Base-by-base conservation (phyloP, 2,329 filamentous ascomycete species). In the Beauveria rudraprayagi region DNA sequence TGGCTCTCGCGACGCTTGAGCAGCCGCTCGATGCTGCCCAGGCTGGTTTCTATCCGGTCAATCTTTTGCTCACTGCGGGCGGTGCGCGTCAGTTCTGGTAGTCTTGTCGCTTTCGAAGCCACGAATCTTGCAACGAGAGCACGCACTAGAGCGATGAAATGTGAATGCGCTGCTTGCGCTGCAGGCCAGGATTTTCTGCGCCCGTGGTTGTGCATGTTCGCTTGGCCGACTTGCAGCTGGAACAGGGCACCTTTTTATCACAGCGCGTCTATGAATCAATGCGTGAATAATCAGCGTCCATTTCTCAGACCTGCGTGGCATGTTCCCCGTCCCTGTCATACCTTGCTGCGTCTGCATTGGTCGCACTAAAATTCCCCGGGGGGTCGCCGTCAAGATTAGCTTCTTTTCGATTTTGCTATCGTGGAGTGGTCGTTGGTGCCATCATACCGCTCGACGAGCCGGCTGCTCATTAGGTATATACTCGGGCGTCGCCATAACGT, bases 61-160 rank as follows among this genome's bases (percentile, higher is more conserved):
- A 81, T 83, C 69, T 83, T 83, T 63, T 74, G 75, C 69, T 83
- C 81, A 68, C 80, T 83, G 37, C 9, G 43, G 19, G 2, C 8
- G n/a, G 30, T n/a, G 28, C 37, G 24, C 19, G 47, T 59, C 26
- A 47, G 47, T 34, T 19, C 17, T 17, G n/a, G 19, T 6, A 24
- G 9, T 34, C 8, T 19, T 47, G 26, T 47, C 17, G 14, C 7
- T 8, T 28, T 3, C 44, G n/a, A n/a, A 22, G 16, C 24, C 11
- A 34, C 14, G 30, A 1, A 34, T 34, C 30, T 14, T 22, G 11
- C 10, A 22, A 16, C 11, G 10, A 37, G 26, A 60, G 53, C 46
- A 75, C 80, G 66, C 71, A 84, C 82, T 85, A 85, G 76, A 84
- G 81, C 47, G 80, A 82, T 3, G 82, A 84, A 63, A 85, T 84